Evolutionary conservation across 75 land plant genomes (phyloP), one percentile per base, ranked within the genome.

Genomic region (Adiantum capillusveneris): DNA sequence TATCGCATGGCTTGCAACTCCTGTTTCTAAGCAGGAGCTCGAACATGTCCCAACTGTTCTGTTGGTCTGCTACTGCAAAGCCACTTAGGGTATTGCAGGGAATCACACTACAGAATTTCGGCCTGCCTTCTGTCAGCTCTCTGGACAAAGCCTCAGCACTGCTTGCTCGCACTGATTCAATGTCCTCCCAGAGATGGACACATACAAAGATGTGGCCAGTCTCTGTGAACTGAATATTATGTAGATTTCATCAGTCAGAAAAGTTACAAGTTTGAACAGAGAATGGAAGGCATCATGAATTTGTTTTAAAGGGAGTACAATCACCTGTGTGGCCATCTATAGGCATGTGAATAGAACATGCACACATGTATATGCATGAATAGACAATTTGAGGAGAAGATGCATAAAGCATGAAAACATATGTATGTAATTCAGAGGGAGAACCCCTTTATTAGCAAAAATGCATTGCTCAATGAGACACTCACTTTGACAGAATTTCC

Each of bases 401-500:
- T n/a, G n/a, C n/a, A n/a, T n/a, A n/a, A n/a, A n/a, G n/a, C n/a
- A n/a, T n/a, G n/a, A n/a, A n/a, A n/a, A n/a, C n/a, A n/a, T n/a
- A n/a, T n/a, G n/a, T n/a, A n/a, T n/a, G n/a, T n/a, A n/a, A n/a
- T n/a, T n/a, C n/a, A n/a, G n/a, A n/a, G n/a, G n/a, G n/a, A n/a
- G n/a, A n/a, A n/a, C n/a, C n/a, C n/a, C n/a, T n/a, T n/a, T n/a
- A n/a, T n/a, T n/a, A n/a, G n/a, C n/a, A n/a, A n/a, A n/a, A n/a
- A n/a, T n/a, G n/a, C n/a, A n/a, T n/a, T n/a, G n/a, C n/a, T n/a
- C 9, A 34, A 9, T 5, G 37, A 34, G 9, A 36, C 25, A 50
- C 81, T 70, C 64, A 88, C 98, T 67, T 93, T 93, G 46, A 93
- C 76, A 6, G 94, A 93, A 49, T 93, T 93, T 19, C 90, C 94